Percentiles rank a stretch among this genome's conserved stretches.
These are phyloP conservation scores for Artemisia argyi DNA, from an alignment of 129 eudicot species.

Conservation along the genomic window DNA sequence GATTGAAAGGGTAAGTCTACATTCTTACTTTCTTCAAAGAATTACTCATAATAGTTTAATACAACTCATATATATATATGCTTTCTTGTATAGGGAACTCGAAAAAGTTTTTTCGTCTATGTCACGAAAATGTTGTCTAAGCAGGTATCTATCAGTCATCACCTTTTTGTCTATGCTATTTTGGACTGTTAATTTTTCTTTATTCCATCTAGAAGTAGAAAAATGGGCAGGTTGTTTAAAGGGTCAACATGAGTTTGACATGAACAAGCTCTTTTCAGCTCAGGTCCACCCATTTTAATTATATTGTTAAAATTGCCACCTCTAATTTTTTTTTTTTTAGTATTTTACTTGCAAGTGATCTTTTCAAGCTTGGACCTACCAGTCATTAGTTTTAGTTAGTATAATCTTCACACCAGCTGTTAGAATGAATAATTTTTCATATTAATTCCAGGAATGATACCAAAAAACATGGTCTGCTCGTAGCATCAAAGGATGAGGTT, in stretches of 20 bases:
- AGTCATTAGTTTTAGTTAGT: constrained; percentile 15
- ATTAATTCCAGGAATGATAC: constrained; percentile 48
- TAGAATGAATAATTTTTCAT: not conserved
- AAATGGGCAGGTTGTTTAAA: not conserved
- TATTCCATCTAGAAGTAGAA: not conserved
- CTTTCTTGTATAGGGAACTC: constrained; percentile 59
- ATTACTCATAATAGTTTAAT: too few species aligned
- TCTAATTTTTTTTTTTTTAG: not conserved
- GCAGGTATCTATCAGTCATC: constrained; percentile 35
- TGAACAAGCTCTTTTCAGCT: not conserved
- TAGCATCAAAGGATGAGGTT: constrained; percentile 61
- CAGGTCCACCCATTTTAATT: not conserved
- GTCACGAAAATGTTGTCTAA: constrained; percentile 80
- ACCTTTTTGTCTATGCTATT: constrained; percentile 37
- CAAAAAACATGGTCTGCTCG: constrained; percentile 55
- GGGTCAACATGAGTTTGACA: not conserved
- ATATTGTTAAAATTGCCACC: not conserved
- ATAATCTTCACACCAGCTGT: not conserved
- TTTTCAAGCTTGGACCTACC: not conserved
- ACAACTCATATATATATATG: not conserved
- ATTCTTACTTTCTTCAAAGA: not conserved
- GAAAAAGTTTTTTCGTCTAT: constrained; percentile 81
- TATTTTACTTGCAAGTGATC: not conserved
- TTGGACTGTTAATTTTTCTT: not conserved
- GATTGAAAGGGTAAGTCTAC: constrained; percentile 56